Base-by-base conservation (phyloP, 1,284 basidiomycete genomes). In the Pisolithus thermaeus region DNA sequence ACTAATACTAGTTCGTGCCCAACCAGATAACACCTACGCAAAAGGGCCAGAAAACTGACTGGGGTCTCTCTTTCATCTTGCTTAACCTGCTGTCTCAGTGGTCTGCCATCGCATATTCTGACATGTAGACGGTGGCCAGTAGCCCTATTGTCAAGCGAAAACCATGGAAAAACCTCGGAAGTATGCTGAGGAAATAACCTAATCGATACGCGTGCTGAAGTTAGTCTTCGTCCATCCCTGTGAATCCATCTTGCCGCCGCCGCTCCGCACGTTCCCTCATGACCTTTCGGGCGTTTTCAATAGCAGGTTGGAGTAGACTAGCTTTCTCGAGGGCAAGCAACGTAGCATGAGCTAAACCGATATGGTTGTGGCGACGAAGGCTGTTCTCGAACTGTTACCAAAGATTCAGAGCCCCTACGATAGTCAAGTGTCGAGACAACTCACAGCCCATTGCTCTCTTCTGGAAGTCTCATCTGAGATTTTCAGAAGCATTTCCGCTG, bases 401-500 rank as follows among this genome's bases (percentile, higher is more conserved):
- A 54, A n/a, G 23, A 36, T 49, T 12, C 50, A 47, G 14, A 51
- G 18, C 52, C n/a, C 40, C 18, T 11, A 36, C n/a, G 45, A 40
- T 45, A 16, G 49, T 30, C 20, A 50, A 12, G 16, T 35, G 8
- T 47, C 4, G 35, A 56, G 11, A 65, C 50, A 25, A 74, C 84
- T 73, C 62, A 94, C 88, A 44, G 84, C 81, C 83, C 93, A 95
- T 43, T 83, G 77, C 57, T 84, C 78, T 23, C 87, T 78, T 70
- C 95, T 93, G 14, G 76, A 71, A 52, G 80, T 82, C 69, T 95
- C 92, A 46, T 84, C 82, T n/a, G 79, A 74, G 47, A 95, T 77
- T 61, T 73, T 80, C 30, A 80, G 76, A 25, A 81, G 63, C 30
- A 87, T 59, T 47, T 84, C 80, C 16, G 74, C 73, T 47, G 76